Evolutionary conservation across 495 filamentous ascomycete genomes (phyloP).

Genomic region (Hyaloscypha variabilis): DNA sequence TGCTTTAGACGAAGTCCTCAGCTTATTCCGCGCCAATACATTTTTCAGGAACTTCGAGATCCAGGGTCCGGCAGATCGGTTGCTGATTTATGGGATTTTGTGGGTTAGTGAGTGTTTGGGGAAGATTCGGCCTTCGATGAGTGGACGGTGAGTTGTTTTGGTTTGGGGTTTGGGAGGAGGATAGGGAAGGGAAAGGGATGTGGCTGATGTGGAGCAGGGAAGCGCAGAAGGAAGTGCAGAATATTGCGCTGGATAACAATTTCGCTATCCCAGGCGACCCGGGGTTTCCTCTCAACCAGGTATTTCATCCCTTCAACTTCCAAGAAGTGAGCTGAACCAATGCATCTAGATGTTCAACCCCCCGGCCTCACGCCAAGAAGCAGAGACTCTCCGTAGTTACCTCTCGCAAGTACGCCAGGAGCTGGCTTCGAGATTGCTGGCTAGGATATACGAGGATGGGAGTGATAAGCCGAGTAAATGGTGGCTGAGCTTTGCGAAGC

Average conservation of each 20-base stretch:
- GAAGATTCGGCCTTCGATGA: constrained; percentile 78
- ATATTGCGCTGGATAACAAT: constrained; percentile 76
- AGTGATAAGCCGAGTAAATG: constrained; percentile 88
- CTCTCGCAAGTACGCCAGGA: constrained; percentile 92
- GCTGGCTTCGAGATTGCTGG: constrained; percentile 76
- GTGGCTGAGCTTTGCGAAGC: constrained; percentile 98
- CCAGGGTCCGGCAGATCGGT: constrained; percentile 91
- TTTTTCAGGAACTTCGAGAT: constrained; percentile 99
- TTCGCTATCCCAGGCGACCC: constrained; percentile 96
- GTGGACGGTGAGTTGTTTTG: constrained; percentile 37
- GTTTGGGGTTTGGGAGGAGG: constrained; percentile 1
- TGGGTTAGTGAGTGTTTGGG: constrained; percentile 86
- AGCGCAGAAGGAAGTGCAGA: constrained; percentile 56
- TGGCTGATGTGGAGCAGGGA: constrained; percentile 36
- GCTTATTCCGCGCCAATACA: constrained; percentile 95
- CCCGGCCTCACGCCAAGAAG: constrained; percentile 83
- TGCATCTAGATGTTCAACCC: constrained; percentile 56
- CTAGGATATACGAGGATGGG: constrained; percentile 84
- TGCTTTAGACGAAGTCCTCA: constrained; percentile 89
- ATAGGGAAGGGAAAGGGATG: background rate
- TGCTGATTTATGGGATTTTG: constrained; percentile 95
- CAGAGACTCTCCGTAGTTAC: constrained; percentile 84
- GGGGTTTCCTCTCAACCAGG: constrained; percentile 89
- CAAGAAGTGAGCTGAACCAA: background rate
- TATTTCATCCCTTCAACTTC: constrained; percentile 27